A percentile compares a stretch with the other conserved stretches of the same genome.
Conservation (phyloP, 208 protist species). For the Kentomonas sorsogonicus region DNA sequence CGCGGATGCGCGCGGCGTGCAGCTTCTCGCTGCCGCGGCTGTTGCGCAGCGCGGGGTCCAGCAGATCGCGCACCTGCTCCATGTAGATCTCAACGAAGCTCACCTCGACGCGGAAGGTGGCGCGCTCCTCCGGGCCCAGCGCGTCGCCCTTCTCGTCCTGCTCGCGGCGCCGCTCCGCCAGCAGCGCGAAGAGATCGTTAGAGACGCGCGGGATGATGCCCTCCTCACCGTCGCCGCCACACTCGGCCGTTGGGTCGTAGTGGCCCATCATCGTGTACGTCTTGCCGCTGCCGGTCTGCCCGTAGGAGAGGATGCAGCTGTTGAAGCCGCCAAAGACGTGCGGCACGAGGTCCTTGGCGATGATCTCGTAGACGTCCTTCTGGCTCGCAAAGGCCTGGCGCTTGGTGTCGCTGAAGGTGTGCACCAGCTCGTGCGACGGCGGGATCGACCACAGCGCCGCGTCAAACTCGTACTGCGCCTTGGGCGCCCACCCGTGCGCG, state of each 20-base stretch:
- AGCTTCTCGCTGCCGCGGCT: conserved; percentile 71
- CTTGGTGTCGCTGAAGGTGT: conserved; percentile 80
- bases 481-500: conserved; percentile 76
- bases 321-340: conserved; percentile 92
- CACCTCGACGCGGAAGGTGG: conserved; percentile 86
- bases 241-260: conserved; percentile 65
- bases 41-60: conserved; percentile 83
- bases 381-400: conserved; percentile 76
- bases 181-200: conserved; percentile 83
- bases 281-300: conserved; percentile 91
- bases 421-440: conserved; percentile 66
- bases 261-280: conserved; percentile 91
- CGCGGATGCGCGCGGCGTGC: conserved; percentile 83
- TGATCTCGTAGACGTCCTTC: conserved; percentile 84
- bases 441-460: conserved; percentile 88
- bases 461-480: conserved; percentile 89
- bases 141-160: conserved; percentile 21
- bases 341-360: conserved; percentile 88
- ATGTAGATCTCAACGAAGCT: conserved; percentile 98
- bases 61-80: conserved; percentile 94
- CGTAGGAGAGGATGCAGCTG: conserved; percentile 91
- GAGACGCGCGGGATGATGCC: conserved; percentile 90
- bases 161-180: conserved; percentile 35
- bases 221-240: conserved; percentile 75
- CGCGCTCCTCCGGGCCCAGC: conserved; percentile 19